Conservation (phyloP, 2,329 filamentous ascomycete species). For the Emergomyces africanus region DNA sequence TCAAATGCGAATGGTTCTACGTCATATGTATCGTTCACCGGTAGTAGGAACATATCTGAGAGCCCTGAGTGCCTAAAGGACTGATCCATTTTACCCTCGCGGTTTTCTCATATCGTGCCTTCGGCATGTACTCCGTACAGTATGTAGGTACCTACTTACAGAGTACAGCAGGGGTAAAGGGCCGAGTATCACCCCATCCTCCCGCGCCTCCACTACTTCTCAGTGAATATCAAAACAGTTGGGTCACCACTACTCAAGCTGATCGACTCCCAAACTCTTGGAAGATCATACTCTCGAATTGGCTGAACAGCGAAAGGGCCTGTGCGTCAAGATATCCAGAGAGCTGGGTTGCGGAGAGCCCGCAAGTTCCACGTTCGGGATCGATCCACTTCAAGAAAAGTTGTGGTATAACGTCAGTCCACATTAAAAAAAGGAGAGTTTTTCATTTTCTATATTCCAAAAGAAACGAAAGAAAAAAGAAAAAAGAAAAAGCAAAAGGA, state of each 20-base stretch:
- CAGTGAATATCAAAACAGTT: background rate
- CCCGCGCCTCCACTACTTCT: background rate
- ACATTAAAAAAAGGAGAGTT: no score
- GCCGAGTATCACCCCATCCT: background rate
- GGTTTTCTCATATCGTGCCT: no score
- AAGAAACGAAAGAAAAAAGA: no score
- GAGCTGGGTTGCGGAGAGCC: conserved; percentile 28
- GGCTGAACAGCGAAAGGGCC: background rate
- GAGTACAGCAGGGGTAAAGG: background rate
- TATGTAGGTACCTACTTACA: no score
- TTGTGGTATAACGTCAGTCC: background rate
- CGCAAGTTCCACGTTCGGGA: conserved; percentile 35
- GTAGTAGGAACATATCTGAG: no score
- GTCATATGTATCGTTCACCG: no score
- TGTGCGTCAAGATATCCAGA: background rate
- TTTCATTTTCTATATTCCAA: no score
- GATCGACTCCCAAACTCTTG: background rate
- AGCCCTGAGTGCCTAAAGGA: no score
- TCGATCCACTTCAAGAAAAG: conserved; percentile 22
- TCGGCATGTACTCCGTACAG: no score
- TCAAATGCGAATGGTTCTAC: no score
- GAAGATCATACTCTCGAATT: background rate
- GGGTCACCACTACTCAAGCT: background rate
- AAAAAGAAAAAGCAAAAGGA: no score
- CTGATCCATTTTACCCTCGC: no score